These are phyloP conservation scores for Hymenotorrendiella dingleyae DNA, from an alignment of 2,329 filamentous ascomycete species.

Conservation along the genomic window DNA sequence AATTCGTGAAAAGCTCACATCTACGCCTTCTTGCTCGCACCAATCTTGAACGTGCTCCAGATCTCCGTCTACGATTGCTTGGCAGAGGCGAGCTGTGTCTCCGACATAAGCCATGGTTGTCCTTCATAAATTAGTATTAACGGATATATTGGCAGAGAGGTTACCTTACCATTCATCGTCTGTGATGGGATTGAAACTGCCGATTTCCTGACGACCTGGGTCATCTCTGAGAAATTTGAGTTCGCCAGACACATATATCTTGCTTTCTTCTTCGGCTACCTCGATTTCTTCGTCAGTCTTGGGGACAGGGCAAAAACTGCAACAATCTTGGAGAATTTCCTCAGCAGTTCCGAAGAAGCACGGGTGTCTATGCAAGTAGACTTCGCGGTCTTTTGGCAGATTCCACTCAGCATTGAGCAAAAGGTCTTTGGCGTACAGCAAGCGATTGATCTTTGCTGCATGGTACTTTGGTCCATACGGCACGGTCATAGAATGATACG, in stretches of 20 bases:
- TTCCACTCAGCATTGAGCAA: slow-evolving; percentile 87
- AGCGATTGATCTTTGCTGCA: slow-evolving; percentile 70
- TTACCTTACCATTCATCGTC: slow-evolving; percentile 81
- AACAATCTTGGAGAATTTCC: slow-evolving; percentile 76
- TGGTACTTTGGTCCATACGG: slow-evolving; percentile 58
- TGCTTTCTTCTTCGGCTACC: slow-evolving; percentile 63
- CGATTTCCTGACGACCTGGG: slow-evolving; percentile 69
- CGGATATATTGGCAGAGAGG: no score
- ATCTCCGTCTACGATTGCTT: slow-evolving; percentile 73
- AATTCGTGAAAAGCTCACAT: slow-evolving; percentile 39
- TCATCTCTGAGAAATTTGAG: slow-evolving; percentile 74
- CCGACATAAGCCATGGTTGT: slow-evolving; percentile 88
- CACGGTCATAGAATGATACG: slow-evolving; percentile 73
- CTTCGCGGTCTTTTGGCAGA: slow-evolving; percentile 64
- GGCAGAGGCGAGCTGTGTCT: slow-evolving; percentile 69
- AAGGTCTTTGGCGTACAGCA: slow-evolving; percentile 75
- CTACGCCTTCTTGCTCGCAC: slow-evolving; percentile 59
- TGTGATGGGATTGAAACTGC: slow-evolving; percentile 73
- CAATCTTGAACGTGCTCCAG: slow-evolving; percentile 65
- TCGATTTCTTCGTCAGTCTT: slow-evolving; percentile 66
- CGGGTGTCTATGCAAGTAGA: slow-evolving; percentile 76
- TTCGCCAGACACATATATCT: slow-evolving; percentile 69
- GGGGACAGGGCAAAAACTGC: slow-evolving; percentile 68
- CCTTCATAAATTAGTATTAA: no score
- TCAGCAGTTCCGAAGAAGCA: slow-evolving; percentile 75